Conservation (phyloP, 2,329 filamentous ascomycete genomes). For the Fusarium pseudonygamai region DNA sequence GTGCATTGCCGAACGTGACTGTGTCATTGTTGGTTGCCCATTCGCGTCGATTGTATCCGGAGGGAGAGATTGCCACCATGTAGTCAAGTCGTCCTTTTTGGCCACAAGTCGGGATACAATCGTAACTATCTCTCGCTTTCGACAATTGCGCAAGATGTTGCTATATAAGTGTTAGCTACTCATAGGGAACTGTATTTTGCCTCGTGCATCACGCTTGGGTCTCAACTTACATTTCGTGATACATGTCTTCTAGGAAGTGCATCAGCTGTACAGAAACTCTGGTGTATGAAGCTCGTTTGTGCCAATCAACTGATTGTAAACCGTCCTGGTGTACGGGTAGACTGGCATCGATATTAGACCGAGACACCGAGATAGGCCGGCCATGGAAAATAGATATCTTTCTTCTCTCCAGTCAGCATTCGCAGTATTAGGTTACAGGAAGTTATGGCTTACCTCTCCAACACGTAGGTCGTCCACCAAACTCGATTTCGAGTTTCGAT, state of each 20-base stretch:
- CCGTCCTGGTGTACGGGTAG: not conserved
- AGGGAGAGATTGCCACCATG: conserved; percentile 3
- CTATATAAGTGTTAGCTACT: not conserved
- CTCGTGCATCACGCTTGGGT: no score
- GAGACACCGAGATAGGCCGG: not conserved
- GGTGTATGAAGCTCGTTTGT: not conserved
- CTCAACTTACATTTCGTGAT: not conserved
- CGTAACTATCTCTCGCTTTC: not conserved
- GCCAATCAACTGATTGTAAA: not conserved
- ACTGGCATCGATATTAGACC: conserved; percentile 3
- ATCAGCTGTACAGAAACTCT: not conserved
- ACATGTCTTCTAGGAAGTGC: conserved; percentile 1
- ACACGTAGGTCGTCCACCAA: conserved; percentile 1
- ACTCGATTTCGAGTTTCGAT: not conserved
- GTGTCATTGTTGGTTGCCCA: not conserved
- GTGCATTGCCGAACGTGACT: not conserved
- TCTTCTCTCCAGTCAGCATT: not conserved
- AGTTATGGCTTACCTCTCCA: not conserved
- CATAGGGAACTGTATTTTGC: not conserved
- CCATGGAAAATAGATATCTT: conserved; percentile 8
- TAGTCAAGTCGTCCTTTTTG: not conserved
- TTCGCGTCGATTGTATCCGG: not conserved
- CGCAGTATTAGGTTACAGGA: no score
- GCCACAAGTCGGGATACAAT: not conserved
- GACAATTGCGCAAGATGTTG: not conserved